A percentile compares a stretch with the other conserved stretches of the same genome.
Conservation (phyloP, 2,329 filamentous ascomycete species). For the Neonectria magnoliae region DNA sequence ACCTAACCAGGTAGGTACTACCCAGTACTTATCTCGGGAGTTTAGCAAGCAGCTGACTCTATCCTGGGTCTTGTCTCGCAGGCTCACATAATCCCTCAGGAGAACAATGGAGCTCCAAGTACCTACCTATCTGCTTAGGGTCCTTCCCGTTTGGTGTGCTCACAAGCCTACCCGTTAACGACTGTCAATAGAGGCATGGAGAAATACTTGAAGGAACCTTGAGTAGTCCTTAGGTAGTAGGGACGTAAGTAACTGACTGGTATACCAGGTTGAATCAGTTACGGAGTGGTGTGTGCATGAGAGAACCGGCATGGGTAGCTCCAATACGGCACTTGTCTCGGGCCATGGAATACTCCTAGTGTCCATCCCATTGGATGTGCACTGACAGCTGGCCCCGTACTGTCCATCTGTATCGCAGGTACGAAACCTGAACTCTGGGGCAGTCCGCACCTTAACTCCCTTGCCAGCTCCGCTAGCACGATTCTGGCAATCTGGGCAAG, state of each 20-base stretch:
- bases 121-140: background rate
- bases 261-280: background rate
- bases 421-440: background rate
- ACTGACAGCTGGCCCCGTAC: background rate
- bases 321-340: background rate
- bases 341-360: background rate
- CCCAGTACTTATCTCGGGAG: background rate
- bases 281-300: background rate
- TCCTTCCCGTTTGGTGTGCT: background rate
- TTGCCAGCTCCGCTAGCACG: background rate
- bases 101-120: background rate
- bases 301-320: background rate
- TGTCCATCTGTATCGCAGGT: no score
- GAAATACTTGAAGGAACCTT: background rate
- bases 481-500: background rate
- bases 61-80: background rate
- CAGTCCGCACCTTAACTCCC: background rate
- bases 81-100: background rate
- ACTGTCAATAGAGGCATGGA: background rate
- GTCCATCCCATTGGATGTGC: background rate
- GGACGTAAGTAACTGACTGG: no score
- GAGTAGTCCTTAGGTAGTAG: background rate
- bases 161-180: background rate
- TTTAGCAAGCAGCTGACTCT: background rate
- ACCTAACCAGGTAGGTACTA: background rate